Base-by-base conservation (phyloP, 2,329 filamentous ascomycete genomes). In the Talaromyces marneffei region DNA sequence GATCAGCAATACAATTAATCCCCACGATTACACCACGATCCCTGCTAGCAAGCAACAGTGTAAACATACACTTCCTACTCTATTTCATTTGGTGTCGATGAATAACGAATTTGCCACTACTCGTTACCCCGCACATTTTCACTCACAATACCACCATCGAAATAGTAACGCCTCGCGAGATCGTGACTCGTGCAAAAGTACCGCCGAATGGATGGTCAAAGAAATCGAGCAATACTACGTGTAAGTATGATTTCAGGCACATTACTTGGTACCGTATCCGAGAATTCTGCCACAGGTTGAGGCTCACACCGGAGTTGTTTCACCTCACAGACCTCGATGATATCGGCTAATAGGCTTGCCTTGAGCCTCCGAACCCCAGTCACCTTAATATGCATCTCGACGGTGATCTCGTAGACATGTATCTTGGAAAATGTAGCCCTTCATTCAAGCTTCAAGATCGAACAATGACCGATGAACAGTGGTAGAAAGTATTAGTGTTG, bases 21-120 rank as follows among this genome's bases (percentile, higher is more conserved):
- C 48, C 48, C 48, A 52, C 27, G 29, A 52, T 52, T 52, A 35
- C 48, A 52, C 48, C 27, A 52, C 29, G 48, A 52, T 52, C 48
- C 48, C 29, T 35, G 29, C 27, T 52, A 52, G 27, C 29, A 33
- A 23, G 48, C 48, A 33, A 33, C n/a, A n/a, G n/a, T n/a, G n/a
- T n/a, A n/a, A n/a, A n/a, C 48, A 6, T 14, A 23, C 27, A 29
- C 29, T 18, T 52, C 10, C 5, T 12, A 35, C 27, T 52, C 48
- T 52, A 52, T 52, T 52, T 52, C 48, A 52, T 33, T 52, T 33
- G 48, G 29, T 20, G 27, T 52, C 48, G n/a, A 52, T 52, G 29
- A 35, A 7, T 16, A 27, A 50, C 20, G 46, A 12, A 18, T 27
- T 31, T 33, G 46, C 46, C 44, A 31, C 46, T 50, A 20, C 46